Evolutionary conservation across 306 rosid genomes (phyloP), one percentile per base, ranked within the genome.

Genomic region (Hylodesmum podocarpum): DNA sequence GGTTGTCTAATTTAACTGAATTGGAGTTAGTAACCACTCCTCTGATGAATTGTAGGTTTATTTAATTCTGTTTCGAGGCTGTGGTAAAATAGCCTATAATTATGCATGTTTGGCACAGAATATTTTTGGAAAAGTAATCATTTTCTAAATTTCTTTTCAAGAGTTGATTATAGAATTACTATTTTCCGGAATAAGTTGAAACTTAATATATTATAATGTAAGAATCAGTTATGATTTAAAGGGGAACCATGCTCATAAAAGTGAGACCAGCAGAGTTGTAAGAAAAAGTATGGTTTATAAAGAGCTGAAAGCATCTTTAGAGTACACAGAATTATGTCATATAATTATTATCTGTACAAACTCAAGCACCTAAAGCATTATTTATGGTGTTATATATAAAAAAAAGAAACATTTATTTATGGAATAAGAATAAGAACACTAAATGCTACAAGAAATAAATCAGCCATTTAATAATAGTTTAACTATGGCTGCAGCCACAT

Each of bases 401-500:
- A n/a, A n/a, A n/a, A n/a, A n/a, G n/a, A n/a, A n/a, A n/a, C n/a
- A n/a, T 14, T 78, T 73, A 63, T 37, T 68, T 54, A 53, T 36
- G 25, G 59, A 54, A 43, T 18, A 61, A 68, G 46, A 68, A 66
- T 51, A 73, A 34, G 13, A 34, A 28, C 37, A 37, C 61, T 50
- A 37, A 31, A 61, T 18, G 15, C 50, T 71, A 51, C 76, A 33
- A 51, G 49, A 72, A 34, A 55, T 1, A 55, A 84, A 64, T 81
- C 84, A 91, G 21, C 83, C 84, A 79, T 85, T 44, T 14, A 84
- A 34, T 50, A 91, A 40, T 29, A 86, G 25, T 39, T 84, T 85
- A 31, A 89, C 64, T 57, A 93, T 91, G 70, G 95, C 94, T 3
- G 77, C 76, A 72, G 97, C 90, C 8, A 93, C 88, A 59, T 64